A percentile compares a stretch with the other conserved stretches of the same genome.
Evolutionary conservation across 208 protist species (phyloP).

Genomic region (Acanthamoeba lenticulata): DNA sequence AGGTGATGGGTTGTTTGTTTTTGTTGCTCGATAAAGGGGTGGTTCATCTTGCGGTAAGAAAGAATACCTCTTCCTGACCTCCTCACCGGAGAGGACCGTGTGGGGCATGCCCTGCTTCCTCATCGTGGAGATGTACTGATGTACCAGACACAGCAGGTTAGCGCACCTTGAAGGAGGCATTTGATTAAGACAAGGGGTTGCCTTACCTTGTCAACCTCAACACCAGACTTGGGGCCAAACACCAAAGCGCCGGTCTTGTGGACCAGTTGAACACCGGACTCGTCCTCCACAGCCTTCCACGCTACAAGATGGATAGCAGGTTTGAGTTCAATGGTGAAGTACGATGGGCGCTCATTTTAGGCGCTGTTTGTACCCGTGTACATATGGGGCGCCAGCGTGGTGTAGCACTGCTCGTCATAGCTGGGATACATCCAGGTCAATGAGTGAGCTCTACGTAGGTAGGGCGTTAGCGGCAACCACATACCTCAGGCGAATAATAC

Average conservation of each 20-base stretch:
- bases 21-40: no score
- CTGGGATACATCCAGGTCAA: background rate
- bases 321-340: no score
- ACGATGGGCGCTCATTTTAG: no score
- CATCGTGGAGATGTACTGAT: conserved; percentile 31
- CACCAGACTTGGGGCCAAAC: conserved; percentile 48
- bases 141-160: background rate
- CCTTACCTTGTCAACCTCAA: conserved; percentile 1
- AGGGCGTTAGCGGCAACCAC: no score
- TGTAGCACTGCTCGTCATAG: conserved; percentile 56
- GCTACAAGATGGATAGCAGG: no score
- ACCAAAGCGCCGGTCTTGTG: conserved; percentile 60
- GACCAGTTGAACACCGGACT: conserved; percentile 58
- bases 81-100: background rate
- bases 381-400: conserved; percentile 51
- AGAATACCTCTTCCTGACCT: conserved; percentile 48
- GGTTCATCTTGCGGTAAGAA: no score
- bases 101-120: conserved; percentile 38
- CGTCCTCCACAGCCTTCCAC: conserved; percentile 63
- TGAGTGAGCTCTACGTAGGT: background rate
- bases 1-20: no score
- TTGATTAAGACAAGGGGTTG: background rate
- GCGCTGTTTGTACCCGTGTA: no score
- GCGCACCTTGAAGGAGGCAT: background rate
- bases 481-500: conserved; percentile 58